Evolutionary conservation across 768 basidiomycete species (phyloP).

Genomic region (Suillus bovinus): DNA sequence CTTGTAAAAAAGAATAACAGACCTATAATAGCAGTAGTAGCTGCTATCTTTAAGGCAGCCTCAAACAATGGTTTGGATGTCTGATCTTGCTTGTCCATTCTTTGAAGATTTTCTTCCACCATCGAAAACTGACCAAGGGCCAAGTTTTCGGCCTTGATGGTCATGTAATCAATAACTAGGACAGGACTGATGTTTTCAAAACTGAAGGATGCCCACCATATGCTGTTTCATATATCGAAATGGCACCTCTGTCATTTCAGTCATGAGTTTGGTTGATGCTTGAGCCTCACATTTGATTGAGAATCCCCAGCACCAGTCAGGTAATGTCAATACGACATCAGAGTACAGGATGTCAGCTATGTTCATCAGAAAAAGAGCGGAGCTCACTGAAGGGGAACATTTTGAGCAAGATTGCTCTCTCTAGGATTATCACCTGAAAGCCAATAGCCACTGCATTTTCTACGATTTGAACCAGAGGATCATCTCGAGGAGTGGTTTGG

Average conservation of each 20-base stretch:
- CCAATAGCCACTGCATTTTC: neutral
- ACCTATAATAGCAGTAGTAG: slow-evolving; percentile 16
- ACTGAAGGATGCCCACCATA: slow-evolving; percentile 10
- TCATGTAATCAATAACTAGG: neutral
- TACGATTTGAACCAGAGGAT: slow-evolving; percentile 1
- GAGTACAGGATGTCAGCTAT: neutral
- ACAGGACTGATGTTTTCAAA: too few relatives aligned
- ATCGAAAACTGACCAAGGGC: slow-evolving; percentile 2
- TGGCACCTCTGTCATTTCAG: slow-evolving; percentile 2
- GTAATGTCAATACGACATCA: slow-evolving; percentile 9
- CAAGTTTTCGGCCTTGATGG: neutral
- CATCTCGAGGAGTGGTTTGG: neutral
- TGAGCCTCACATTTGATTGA: slow-evolving; percentile 10
- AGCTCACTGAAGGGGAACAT: slow-evolving; percentile 1
- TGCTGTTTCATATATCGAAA: slow-evolving; percentile 11
- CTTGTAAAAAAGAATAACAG: neutral
- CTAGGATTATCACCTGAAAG: neutral
- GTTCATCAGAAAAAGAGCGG: neutral
- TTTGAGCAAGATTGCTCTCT: neutral
- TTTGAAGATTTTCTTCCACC: slow-evolving; percentile 14
- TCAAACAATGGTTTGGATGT: slow-evolving; percentile 4
- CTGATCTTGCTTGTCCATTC: slow-evolving; percentile 16
- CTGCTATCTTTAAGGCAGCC: slow-evolving; percentile 12
- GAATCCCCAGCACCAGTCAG: slow-evolving; percentile 15
- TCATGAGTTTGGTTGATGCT: neutral